phyloP scores from a whole-genome alignment of 1,284 basidiomycete species.

The Gomphus bonarii region DNA sequence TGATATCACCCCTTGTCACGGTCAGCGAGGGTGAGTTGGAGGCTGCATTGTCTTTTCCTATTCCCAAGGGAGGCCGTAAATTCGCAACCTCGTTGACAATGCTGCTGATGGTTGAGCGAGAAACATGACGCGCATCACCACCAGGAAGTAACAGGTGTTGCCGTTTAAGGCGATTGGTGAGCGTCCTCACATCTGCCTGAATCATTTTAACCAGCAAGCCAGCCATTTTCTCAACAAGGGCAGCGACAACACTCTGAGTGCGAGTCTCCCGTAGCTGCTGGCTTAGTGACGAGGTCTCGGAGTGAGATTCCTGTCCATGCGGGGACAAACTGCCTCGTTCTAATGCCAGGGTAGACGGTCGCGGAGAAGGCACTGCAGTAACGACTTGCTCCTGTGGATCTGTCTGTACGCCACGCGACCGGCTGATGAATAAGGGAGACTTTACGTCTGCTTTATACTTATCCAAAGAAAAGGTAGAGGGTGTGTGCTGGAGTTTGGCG shows the following conservation, averaged over 20 bases:
- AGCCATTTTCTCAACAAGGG: conserved; percentile 63
- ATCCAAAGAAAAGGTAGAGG: neutral
- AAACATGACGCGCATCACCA: conserved; percentile 81
- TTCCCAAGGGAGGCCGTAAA: conserved; percentile 67
- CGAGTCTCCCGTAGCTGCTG: neutral
- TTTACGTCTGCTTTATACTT: conserved; percentile 23
- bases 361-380: conserved; percentile 22
- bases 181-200: conserved; percentile 79
- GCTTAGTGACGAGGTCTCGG: conserved; percentile 14
- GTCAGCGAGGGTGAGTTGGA: conserved; percentile 30
- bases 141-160: conserved; percentile 70
- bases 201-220: conserved; percentile 60
- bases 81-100: conserved; percentile 66
- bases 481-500: conserved; percentile 13
- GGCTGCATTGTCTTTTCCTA: conserved; percentile 10
- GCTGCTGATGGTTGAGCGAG: conserved; percentile 70
- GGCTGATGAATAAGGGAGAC: conserved; percentile 48
- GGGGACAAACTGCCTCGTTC: conserved; percentile 26
- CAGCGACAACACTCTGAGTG: conserved; percentile 34
- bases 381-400: conserved; percentile 27
- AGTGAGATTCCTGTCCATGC: conserved; percentile 41
- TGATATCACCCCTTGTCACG: conserved; percentile 77
- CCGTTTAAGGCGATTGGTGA: conserved; percentile 84
- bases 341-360: conserved; percentile 29
- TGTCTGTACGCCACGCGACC: conserved; percentile 68